Evolutionary conservation across 2,329 filamentous ascomycete species (phyloP).

Genomic region (Aspergillus viridinutans): DNA sequence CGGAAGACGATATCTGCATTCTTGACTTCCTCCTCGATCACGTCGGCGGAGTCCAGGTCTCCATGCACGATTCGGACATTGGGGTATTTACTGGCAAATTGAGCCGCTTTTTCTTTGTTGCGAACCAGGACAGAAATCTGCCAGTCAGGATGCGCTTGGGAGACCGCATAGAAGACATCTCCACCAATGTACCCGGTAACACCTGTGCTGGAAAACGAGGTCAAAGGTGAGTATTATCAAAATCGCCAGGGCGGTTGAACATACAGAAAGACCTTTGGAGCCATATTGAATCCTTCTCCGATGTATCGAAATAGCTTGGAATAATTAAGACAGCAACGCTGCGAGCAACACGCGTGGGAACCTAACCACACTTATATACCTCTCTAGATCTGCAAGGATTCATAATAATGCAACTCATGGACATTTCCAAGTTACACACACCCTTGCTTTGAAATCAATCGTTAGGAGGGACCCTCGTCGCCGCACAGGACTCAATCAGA

Average conservation of each 20-base stretch:
- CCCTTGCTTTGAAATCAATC: not conserved
- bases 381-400: not conserved
- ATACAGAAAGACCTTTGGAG: not conserved
- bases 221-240: not conserved
- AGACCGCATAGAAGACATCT: slow-evolving; percentile 46
- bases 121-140: slow-evolving; percentile 43
- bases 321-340: not conserved
- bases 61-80: slow-evolving; percentile 41
- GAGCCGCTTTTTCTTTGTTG: slow-evolving; percentile 40
- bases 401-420: not conserved
- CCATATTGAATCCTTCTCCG: not conserved
- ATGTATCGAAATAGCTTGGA: not conserved
- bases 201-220: slow-evolving; percentile 39
- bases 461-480: not conserved
- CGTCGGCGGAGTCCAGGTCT: slow-evolving; percentile 38
- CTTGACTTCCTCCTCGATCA: slow-evolving; percentile 42
- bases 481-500: not conserved
- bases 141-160: slow-evolving; percentile 46
- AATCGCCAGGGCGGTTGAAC: not conserved
- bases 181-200: slow-evolving; percentile 54
- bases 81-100: slow-evolving; percentile 38
- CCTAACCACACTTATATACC: not conserved
- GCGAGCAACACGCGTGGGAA: not conserved
- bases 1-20: slow-evolving; percentile 47
- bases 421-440: slow-evolving; percentile 3